These are phyloP conservation scores for Paramarasmius palmivorus DNA, from an alignment of 1,284 basidiomycete genomes.

Conservation along the genomic window DNA sequence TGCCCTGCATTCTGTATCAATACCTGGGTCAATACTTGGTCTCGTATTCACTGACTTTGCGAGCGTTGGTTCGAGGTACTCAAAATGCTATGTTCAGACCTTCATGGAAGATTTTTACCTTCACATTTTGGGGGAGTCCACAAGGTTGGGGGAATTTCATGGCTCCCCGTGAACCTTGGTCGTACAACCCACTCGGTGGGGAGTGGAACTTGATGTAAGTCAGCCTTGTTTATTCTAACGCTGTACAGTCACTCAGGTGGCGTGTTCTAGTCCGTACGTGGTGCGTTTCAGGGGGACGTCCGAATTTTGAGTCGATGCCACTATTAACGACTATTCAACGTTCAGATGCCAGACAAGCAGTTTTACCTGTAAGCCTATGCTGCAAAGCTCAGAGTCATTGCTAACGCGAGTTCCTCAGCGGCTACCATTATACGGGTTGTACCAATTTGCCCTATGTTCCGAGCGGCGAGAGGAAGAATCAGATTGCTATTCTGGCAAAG, in stretches of 20 bases:
- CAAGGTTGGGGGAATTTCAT: slow-evolving; percentile 4
- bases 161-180: slow-evolving; percentile 2
- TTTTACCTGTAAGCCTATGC: slow-evolving; percentile 7
- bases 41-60: too few relatives aligned
- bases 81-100: slow-evolving; percentile 1
- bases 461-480: slow-evolving; percentile 4
- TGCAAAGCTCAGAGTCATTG: background rate
- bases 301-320: too few relatives aligned
- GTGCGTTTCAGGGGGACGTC: too few relatives aligned
- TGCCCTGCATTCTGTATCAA: too few relatives aligned
- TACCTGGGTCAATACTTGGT: too few relatives aligned
- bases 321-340: background rate
- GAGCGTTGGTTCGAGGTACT: background rate
- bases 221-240: background rate
- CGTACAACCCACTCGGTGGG: slow-evolving; percentile 3
- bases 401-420: background rate
- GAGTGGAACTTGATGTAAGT: slow-evolving; percentile 9
- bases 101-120: slow-evolving; percentile 9
- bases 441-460: slow-evolving; percentile 4
- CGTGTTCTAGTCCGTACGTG: slow-evolving; percentile 2
- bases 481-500: slow-evolving; percentile 8
- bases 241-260: background rate
- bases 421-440: slow-evolving; percentile 11
- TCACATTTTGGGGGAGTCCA: slow-evolving; percentile 9
- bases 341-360: slow-evolving; percentile 5